phyloP scores from a whole-genome alignment of 2,329 filamentous ascomycete genomes.

The Tolypocladium inflatum region DNA sequence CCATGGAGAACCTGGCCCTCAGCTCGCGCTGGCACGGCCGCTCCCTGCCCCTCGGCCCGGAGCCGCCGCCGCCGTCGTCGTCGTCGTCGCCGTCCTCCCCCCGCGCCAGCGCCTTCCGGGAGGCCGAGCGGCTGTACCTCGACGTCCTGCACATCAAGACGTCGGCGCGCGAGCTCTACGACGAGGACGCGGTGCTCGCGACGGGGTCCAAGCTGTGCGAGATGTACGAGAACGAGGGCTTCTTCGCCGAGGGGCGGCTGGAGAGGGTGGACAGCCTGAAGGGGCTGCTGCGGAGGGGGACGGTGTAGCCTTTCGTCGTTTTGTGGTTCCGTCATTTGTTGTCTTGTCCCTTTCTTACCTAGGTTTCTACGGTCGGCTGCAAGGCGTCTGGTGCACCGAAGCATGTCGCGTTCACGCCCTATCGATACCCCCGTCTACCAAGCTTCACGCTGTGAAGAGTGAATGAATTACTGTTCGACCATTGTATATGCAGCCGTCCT shows the following conservation, averaged over 20 bases:
- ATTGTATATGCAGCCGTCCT: not conserved
- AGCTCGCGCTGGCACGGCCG: conserved; percentile 9
- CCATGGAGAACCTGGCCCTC: conserved; percentile 13
- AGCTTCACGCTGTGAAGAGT: no score
- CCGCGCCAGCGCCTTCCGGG: conserved; percentile 7
- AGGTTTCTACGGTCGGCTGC: not conserved
- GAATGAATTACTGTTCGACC: not conserved
- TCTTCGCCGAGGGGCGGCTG: conserved; percentile 11
- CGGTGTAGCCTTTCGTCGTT: not conserved
- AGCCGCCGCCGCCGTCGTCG: not conserved
- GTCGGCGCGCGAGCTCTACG: conserved; percentile 12
- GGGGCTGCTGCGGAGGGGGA: not conserved
- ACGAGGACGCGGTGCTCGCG: conserved; percentile 10
- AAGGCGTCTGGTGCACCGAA: not conserved
- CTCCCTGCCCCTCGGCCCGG: conserved; percentile 4
- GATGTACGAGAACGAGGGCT: conserved; percentile 18
- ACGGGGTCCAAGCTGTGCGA: conserved; percentile 15
- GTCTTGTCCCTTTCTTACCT: not conserved
- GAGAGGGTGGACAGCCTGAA: conserved; percentile 9
- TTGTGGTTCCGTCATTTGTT: not conserved
- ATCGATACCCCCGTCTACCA: not conserved
- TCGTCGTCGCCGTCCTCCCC: not conserved
- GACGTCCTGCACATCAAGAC: conserved; percentile 13
- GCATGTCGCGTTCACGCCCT: not conserved
- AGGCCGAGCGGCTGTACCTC: conserved; percentile 16